Percentiles rank a stretch among this genome's conserved stretches.
These are phyloP conservation scores for Cydonia oblonga DNA, from an alignment of 331 rosid species.

Conservation along the genomic window DNA sequence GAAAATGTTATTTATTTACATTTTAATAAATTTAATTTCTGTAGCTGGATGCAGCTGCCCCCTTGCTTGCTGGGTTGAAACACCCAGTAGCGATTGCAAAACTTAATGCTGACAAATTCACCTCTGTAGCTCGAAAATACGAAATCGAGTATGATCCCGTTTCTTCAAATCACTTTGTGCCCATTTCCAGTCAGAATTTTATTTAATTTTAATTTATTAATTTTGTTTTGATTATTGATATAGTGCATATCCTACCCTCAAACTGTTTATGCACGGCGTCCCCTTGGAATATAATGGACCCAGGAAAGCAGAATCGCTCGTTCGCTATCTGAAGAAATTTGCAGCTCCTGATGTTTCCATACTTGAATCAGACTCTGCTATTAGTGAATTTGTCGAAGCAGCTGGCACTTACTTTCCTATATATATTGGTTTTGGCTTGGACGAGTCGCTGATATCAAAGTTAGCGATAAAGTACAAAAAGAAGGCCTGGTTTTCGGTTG, in stretches of 20 bases:
- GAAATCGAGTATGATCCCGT: constrained; percentile 46
- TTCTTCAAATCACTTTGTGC: neutral
- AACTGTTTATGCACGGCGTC: constrained; percentile 69
- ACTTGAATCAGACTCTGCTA: constrained; percentile 76
- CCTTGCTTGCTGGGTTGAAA: constrained; percentile 62
- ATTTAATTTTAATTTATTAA: neutral
- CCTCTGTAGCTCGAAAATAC: constrained; percentile 54
- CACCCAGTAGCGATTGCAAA: constrained; percentile 69
- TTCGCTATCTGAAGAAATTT: constrained; percentile 74
- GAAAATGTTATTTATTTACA: neutral
- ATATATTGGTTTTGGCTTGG: constrained; percentile 76
- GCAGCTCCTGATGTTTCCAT: constrained; percentile 76
- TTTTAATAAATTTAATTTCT: neutral
- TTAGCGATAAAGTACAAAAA: constrained; percentile 62
- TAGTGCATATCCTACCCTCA: constrained; percentile 77
- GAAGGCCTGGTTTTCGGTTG: constrained; percentile 94
- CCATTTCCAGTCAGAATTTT: neutral
- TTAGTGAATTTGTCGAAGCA: constrained; percentile 49
- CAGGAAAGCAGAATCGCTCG: constrained; percentile 76
- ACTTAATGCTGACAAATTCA: constrained; percentile 77
- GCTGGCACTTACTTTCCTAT: constrained; percentile 71
- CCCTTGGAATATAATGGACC: constrained; percentile 80
- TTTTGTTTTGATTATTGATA: constrained; percentile 5
- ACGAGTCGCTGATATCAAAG: constrained; percentile 40
- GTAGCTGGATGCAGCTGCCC: constrained; percentile 92